A percentile compares a stretch with the other conserved stretches of the same genome.
Evolutionary conservation across 139 green algal genomes (phyloP).

Genomic region (Monoraphidium neglectum): DNA sequence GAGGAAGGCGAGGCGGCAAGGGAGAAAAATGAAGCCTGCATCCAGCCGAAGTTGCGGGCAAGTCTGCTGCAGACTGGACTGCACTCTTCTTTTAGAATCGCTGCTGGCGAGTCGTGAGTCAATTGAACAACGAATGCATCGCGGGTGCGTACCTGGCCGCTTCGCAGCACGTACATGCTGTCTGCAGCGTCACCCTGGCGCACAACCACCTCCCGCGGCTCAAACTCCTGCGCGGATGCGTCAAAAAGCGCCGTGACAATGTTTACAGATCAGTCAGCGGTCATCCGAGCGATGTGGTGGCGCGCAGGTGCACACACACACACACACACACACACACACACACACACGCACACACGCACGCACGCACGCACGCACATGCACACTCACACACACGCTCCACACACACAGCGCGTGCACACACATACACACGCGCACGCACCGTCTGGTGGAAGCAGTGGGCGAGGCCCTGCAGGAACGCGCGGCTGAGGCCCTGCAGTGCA

Average conservation of each 20-base stretch:
- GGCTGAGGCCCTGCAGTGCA: constrained; percentile 15
- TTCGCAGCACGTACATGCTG: constrained; percentile 22
- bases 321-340: no score
- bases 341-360: no score
- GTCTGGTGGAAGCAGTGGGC: constrained; percentile 25
- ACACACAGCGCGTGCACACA: not conserved
- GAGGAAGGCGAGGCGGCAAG: no score
- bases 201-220: constrained; percentile 24
- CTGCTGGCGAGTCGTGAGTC: no score
- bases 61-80: no score
- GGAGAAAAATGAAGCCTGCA: no score
- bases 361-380: no score
- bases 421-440: not conserved
- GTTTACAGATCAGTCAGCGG: not conserved
- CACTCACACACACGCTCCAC: no score
- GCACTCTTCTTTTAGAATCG: no score
- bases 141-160: constrained; percentile 14
- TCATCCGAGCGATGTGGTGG: not conserved
- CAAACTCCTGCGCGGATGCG: constrained; percentile 10
- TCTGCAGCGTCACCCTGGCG: constrained; percentile 8
- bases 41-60: no score
- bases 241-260: no score
- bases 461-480: constrained; percentile 13
- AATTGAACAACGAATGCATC: no score
- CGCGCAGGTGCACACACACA: not conserved